phyloP scores from a whole-genome alignment of 306 rosid species.

The Pachyrhizus erosus region DNA sequence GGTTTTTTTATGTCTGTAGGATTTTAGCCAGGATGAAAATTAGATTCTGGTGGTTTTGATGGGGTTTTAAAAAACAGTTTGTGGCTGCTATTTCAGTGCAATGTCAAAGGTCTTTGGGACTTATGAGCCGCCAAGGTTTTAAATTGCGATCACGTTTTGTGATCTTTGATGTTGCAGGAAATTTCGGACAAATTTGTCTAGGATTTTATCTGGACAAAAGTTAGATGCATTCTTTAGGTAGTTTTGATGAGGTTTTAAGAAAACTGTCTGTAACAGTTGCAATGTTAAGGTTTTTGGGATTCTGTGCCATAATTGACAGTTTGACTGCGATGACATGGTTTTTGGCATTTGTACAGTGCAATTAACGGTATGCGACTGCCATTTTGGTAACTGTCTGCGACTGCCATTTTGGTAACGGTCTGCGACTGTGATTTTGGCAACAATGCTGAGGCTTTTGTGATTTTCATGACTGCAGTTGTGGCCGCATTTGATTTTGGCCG shows the following conservation, averaged over 20 bases:
- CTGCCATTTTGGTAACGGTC: neutral
- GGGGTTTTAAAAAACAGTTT: neutral
- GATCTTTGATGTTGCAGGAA: neutral
- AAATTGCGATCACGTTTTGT: neutral
- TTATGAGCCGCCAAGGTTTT: neutral
- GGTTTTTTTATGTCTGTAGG: neutral
- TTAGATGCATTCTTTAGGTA: neutral
- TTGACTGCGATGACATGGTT: too few species aligned
- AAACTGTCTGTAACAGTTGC: neutral
- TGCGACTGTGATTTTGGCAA: neutral
- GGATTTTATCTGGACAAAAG: neutral
- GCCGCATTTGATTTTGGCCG: neutral
- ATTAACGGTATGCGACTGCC: neutral
- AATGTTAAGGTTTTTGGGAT: neutral
- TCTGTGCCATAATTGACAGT: too few species aligned
- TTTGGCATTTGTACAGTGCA: neutral
- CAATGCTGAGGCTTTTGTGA: neutral
- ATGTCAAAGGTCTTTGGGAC: neutral
- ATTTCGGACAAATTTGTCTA: neutral
- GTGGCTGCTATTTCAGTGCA: neutral
- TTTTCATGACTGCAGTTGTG: neutral
- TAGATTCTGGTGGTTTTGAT: neutral
- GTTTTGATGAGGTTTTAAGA: neutral
- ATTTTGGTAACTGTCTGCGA: neutral
- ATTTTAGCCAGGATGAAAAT: neutral